A percentile compares a stretch with the other conserved stretches of the same genome.
phyloP scores from a whole-genome alignment of 331 rosid species.

The Malus hybrid region DNA sequence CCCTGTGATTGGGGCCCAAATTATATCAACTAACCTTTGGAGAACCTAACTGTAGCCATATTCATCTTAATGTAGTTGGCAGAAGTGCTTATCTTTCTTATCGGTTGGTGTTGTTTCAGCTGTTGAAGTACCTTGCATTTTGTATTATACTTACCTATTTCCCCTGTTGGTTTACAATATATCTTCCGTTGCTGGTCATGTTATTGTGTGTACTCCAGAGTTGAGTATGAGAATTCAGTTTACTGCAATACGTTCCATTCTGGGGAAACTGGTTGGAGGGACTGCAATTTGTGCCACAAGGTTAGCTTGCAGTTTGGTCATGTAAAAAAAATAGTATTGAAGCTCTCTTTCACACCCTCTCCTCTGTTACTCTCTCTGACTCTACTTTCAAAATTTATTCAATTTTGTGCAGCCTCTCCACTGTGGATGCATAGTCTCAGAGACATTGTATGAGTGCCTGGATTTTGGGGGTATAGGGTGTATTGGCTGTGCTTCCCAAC shows the following conservation, averaged over 20 bases:
- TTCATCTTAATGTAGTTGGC: background rate
- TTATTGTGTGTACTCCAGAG: constrained; percentile 37
- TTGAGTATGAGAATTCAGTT: constrained; percentile 47
- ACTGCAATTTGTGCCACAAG: constrained; percentile 82
- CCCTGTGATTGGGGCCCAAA: background rate
- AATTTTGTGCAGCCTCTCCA: constrained; percentile 66
- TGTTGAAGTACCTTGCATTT: background rate
- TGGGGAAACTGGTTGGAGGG: constrained; percentile 90
- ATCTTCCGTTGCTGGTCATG: constrained; percentile 14
- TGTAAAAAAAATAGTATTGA: background rate
- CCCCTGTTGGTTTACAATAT: constrained; percentile 12
- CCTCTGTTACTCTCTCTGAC: background rate
- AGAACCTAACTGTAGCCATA: background rate
- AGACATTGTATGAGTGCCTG: constrained; percentile 58
- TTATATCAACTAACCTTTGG: background rate
- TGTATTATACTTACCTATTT: background rate
- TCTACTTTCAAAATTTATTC: constrained; percentile 7
- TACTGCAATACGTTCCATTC: constrained; percentile 67
- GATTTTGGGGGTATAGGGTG: constrained; percentile 88
- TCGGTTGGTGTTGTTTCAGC: background rate
- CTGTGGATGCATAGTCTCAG: constrained; percentile 78
- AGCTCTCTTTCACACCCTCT: background rate
- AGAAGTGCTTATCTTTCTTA: background rate
- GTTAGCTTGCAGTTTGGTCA: constrained; percentile 31
- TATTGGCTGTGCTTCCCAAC: constrained; percentile 51